Evolutionary conservation across 495 filamentous ascomycete genomes (phyloP), one percentile per base, ranked within the genome.

Genomic region (Immersiella caudata): DNA sequence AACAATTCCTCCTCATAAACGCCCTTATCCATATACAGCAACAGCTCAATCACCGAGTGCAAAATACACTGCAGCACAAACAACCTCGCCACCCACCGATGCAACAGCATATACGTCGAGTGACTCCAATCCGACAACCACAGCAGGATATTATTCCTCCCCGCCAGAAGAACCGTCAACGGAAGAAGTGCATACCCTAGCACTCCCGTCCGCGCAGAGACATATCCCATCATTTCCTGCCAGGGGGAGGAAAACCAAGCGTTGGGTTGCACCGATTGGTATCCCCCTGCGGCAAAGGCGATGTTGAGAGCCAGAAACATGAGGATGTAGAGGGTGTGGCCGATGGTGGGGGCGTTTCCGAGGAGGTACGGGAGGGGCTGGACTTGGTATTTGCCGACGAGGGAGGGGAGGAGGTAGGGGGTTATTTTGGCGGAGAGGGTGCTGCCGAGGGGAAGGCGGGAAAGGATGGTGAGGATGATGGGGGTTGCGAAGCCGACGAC

Each of bases 41-140:
- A 24, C 1, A 78, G 71, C 24, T 16, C 67, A 27, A 74, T 50
- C 20, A 76, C 51, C 2, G 77, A 77, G 59, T 84, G 81, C 2
- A 80, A 29, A 27, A 80, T 22, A 14, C 73, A 76, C 49, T 82
- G 74, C 1, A 83, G 12, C 7, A 72, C 65, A 40, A 71, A 79
- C n/a, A 85, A 52, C 8, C 76, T 68, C 5, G 81, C 83, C 1
- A 82, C 73, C 81, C 80, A 85, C 11, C 81, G 79, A 62, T 85
- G 83, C 0, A 83, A 68, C 0, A 84, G 65, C 16, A 83, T 9
- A 60, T 72, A 85, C 0, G 83, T 85, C n/a, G 74, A 73, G 61
- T 84, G 77, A 6, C 73, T 70, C 82, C 82, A 84, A 66, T 82
- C 76, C 1, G 81, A 82, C 6, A 83, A 36, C 74, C 75, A 81